Percentiles rank a stretch among this genome's conserved stretches.
phyloP scores from a whole-genome alignment of 2,329 filamentous ascomycete genomes.

The Penicillium sp. region DNA sequence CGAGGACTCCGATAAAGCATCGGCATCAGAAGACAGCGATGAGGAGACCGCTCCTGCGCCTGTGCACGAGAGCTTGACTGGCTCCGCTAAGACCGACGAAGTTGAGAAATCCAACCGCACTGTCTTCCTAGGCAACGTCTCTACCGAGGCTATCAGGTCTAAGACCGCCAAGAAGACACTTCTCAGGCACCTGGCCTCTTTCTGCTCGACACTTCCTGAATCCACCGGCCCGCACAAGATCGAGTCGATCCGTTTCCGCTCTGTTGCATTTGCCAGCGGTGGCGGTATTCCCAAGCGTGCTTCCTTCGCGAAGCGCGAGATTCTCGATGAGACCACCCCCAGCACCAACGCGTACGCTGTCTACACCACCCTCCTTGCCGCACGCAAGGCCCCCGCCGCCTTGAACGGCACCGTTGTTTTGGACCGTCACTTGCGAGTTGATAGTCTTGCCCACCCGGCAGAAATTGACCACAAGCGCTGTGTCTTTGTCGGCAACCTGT shows the following conservation, averaged over 20 bases:
- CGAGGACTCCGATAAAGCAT: constrained; percentile 56
- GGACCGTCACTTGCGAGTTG: constrained; percentile 83
- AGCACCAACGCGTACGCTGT: constrained; percentile 94
- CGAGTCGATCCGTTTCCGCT: constrained; percentile 91
- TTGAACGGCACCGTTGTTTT: constrained; percentile 84
- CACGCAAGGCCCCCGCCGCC: constrained; percentile 69
- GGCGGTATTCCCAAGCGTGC: constrained; percentile 82
- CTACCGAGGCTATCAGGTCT: constrained; percentile 74
- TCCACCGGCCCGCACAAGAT: constrained; percentile 65
- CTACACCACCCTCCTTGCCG: constrained; percentile 72
- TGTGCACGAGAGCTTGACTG: constrained; percentile 41
- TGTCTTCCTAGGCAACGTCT: constrained; percentile 90
- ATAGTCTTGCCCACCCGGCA: constrained; percentile 84
- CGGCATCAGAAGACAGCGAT: constrained; percentile 30
- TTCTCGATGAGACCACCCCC: constrained; percentile 88
- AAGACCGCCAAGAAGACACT: constrained; percentile 78
- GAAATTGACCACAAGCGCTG: constrained; percentile 82
- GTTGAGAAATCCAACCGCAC: constrained; percentile 85
- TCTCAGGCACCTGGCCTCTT: constrained; percentile 72
- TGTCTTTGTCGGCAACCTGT: constrained; percentile 93
- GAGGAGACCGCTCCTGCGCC: constrained; percentile 30
- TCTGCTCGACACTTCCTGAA: constrained; percentile 56
- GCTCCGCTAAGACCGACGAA: constrained; percentile 50
- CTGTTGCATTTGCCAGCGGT: constrained; percentile 73
- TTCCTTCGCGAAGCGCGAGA: constrained; percentile 84